Base-by-base conservation (phyloP, 2,329 filamentous ascomycete species). In the Aureobasidium sp. region DNA sequence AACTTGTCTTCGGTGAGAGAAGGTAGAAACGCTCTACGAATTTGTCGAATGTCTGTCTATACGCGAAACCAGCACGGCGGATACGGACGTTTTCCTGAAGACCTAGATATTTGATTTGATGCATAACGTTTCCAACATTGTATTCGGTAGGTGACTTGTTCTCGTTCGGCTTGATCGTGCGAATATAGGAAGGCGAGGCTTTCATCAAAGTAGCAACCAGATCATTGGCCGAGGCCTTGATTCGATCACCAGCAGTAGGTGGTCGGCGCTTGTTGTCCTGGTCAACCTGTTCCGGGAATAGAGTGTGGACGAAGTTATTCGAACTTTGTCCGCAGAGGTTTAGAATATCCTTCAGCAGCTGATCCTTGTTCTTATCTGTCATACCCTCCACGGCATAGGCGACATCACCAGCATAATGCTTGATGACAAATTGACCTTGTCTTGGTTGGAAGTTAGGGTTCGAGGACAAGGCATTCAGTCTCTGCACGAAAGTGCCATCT, bases 281-380 rank as follows among this genome's bases (percentile, higher is more conserved):
- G 71, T 99, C 91, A 64, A 99, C 90, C 73, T 96, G 86, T 67
- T 96, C 79, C 26, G 94, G 94, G 82, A 99, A 99, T 0, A 99
- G 74, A 0, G 85, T 86, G 71, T 96, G 93, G 10, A 97, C 80
- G 69, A 97, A 99, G 20, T 79, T 77, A 76, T 97, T 97, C 63
- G 85, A 83, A 71, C 91, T 97, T 67, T 86, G 85, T 65, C 88
- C 87, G 70, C 96, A 89, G 41, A 99, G 81, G 71, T 90, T 93
- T 57, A 97, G 82, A 46, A 99, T 80, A 68, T 96, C 94, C 79
- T 99, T 99, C 63, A 97, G 80, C 48, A 99, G 81, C 75, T 95
- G 91, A 72, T 99, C 94, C 81, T 97, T 99, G 81, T 97, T 99
- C 83, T 99, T 99, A 75, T 99, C 94, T 0, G 94, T 99, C 80